These are phyloP conservation scores for Cercospora janseana DNA, from an alignment of 2,329 filamentous ascomycete species.

Conservation along the genomic window DNA sequence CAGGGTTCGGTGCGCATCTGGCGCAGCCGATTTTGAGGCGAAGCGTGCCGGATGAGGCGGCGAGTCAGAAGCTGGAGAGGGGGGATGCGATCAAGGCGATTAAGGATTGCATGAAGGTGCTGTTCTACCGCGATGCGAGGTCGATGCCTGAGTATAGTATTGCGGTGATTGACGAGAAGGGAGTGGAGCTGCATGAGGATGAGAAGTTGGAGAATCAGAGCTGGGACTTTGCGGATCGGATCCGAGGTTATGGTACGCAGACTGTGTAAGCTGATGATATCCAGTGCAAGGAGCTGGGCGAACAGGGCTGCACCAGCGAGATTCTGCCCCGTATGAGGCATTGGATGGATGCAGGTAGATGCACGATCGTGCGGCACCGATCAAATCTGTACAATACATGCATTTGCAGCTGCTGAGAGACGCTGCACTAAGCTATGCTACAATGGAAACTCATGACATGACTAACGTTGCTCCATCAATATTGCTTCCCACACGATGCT, in stretches of 20 bases:
- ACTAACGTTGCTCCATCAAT: neutral
- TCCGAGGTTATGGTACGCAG: constrained; percentile 93
- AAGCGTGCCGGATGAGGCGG: constrained; percentile 78
- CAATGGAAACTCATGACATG: constrained; percentile 6
- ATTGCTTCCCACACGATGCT: neutral
- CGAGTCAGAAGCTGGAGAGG: constrained; percentile 66
- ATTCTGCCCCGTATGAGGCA: no score
- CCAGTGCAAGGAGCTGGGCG: no score
- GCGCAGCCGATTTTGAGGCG: constrained; percentile 88
- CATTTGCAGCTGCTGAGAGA: neutral
- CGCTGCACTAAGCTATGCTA: constrained; percentile 6
- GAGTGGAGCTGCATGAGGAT: constrained; percentile 78
- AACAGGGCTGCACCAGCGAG: no score
- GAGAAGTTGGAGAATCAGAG: constrained; percentile 93
- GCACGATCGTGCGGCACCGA: neutral
- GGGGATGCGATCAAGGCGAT: constrained; percentile 78
- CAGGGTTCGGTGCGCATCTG: constrained; percentile 88
- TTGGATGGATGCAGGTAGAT: no score
- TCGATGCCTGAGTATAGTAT: constrained; percentile 89
- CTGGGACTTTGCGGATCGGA: constrained; percentile 95
- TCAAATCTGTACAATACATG: constrained; percentile 13
- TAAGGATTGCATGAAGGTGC: constrained; percentile 95
- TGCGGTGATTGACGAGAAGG: constrained; percentile 76
- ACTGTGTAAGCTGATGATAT: constrained; percentile 29
- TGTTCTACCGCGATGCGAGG: constrained; percentile 95